Conservation (phyloP, 768 basidiomycete genomes). For the Lactarius hengduanensis region DNA sequence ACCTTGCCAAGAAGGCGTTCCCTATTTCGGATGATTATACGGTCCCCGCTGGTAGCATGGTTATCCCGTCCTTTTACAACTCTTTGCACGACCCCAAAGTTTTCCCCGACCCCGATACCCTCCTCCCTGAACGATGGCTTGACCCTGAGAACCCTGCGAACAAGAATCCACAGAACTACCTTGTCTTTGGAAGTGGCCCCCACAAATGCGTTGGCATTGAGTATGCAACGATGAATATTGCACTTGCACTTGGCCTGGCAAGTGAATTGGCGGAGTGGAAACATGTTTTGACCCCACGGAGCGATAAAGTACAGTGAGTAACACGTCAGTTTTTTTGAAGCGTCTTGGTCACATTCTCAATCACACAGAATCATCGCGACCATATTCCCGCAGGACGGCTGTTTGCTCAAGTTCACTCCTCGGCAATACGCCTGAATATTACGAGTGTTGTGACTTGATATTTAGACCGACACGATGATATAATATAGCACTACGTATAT, state of each 20-base stretch:
- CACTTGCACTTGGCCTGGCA: conserved; percentile 80
- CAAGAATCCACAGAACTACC: conserved; percentile 88
- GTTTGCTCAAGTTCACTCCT: conserved; percentile 73
- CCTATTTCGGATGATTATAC: conserved; percentile 91
- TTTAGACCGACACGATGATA: background rate
- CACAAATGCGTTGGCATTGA: conserved; percentile 91
- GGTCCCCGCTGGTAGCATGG: conserved; percentile 87
- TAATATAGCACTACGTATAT: conserved; percentile 3
- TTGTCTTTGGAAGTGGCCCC: conserved; percentile 93
- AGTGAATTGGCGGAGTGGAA: conserved; percentile 79
- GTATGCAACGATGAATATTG: conserved; percentile 92
- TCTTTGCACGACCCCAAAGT: conserved; percentile 87
- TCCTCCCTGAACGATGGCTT: conserved; percentile 92
- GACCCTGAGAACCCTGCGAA: conserved; percentile 77
- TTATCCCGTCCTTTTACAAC: conserved; percentile 92
- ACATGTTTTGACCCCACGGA: conserved; percentile 77
- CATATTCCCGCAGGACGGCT: conserved; percentile 93
- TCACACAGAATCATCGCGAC: conserved; percentile 83
- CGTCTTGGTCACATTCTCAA: background rate
- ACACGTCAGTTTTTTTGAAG: background rate
- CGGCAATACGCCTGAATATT: conserved; percentile 35
- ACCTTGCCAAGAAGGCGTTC: conserved; percentile 85
- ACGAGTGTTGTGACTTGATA: background rate
- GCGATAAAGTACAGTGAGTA: conserved; percentile 79
- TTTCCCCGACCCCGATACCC: conserved; percentile 81